Conservation (phyloP, 768 basidiomycete genomes). For the Russula emetica region DNA sequence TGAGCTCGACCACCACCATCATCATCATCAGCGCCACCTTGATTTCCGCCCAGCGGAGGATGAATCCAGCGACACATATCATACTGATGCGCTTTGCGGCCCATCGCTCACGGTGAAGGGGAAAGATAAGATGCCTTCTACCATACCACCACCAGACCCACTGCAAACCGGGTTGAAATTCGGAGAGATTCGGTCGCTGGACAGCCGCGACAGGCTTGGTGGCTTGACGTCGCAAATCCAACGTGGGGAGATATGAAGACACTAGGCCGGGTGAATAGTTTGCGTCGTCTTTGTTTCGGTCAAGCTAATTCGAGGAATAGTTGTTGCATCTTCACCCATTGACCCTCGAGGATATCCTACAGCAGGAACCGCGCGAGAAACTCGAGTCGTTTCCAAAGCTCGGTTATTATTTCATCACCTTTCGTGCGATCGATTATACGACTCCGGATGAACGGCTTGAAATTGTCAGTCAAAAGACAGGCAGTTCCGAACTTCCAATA, state of each 20-base stretch:
- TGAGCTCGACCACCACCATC: neutral
- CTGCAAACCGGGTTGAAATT: neutral
- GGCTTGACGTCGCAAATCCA: slow-evolving; percentile 84
- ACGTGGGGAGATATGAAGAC: slow-evolving; percentile 84
- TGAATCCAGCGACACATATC: neutral
- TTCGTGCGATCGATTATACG: slow-evolving; percentile 70
- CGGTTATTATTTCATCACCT: slow-evolving; percentile 89
- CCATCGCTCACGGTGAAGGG: slow-evolving; percentile 38
- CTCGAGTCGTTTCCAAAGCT: slow-evolving; percentile 80
- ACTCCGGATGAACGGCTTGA: slow-evolving; percentile 41
- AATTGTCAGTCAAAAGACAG: slow-evolving; percentile 30
- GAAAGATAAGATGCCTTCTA: slow-evolving; percentile 39
- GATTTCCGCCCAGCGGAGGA: neutral
- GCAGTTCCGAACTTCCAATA: slow-evolving; percentile 26
- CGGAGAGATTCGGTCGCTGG: slow-evolving; percentile 17
- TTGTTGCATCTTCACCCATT: slow-evolving; percentile 85
- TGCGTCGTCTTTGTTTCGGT: neutral
- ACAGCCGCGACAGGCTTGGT: slow-evolving; percentile 65
- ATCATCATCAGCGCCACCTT: neutral
- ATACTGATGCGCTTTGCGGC: neutral
- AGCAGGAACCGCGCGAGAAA: slow-evolving; percentile 90
- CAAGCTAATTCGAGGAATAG: slow-evolving; percentile 37
- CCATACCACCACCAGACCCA: slow-evolving; percentile 1
- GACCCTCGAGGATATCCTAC: slow-evolving; percentile 89
- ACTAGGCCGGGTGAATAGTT: slow-evolving; percentile 64